Conservation (phyloP, 805 yeast genomes). For the Jamesozyma gamospora region DNA sequence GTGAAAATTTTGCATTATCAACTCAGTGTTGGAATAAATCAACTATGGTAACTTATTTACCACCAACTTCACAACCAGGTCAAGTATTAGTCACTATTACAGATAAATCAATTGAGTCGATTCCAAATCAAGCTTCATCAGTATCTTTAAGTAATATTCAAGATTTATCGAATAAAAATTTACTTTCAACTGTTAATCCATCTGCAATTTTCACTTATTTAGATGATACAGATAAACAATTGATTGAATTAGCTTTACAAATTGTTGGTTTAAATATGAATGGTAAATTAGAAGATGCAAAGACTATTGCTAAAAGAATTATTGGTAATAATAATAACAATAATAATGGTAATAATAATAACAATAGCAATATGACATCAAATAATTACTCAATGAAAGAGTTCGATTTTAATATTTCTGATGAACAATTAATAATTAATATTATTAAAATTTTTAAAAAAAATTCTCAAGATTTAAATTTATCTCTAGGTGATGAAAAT, state of each 20-base stretch:
- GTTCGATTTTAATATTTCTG: conserved; percentile 10
- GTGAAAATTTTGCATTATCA: conserved; percentile 63
- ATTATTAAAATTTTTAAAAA: conserved; percentile 55
- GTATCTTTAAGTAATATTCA: background rate
- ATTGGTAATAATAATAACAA: conserved; percentile 42
- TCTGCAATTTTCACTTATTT: conserved; percentile 66
- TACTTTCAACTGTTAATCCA: background rate
- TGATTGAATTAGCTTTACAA: conserved; percentile 87
- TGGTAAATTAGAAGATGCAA: conserved; percentile 87
- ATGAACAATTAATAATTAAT: conserved; percentile 32
- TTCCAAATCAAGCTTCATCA: background rate
- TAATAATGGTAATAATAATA: background rate
- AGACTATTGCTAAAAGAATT: conserved; percentile 80
- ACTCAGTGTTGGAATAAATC: conserved; percentile 94
- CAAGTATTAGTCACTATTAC: conserved; percentile 80
- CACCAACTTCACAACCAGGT: conserved; percentile 82
- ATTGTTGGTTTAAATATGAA: conserved; percentile 94
- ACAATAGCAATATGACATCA: background rate
- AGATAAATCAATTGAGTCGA: conserved; percentile 21
- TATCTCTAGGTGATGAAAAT: conserved; percentile 61
- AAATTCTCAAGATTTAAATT: conserved; percentile 1
- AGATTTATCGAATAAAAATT: conserved; percentile 5
- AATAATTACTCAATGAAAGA: conserved; percentile 1
- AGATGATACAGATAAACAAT: conserved; percentile 88
- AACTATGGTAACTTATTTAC: conserved; percentile 84